phyloP scores from a whole-genome alignment of 1,139 yeast genomes.

The Yamadazyma mexicana region DNA sequence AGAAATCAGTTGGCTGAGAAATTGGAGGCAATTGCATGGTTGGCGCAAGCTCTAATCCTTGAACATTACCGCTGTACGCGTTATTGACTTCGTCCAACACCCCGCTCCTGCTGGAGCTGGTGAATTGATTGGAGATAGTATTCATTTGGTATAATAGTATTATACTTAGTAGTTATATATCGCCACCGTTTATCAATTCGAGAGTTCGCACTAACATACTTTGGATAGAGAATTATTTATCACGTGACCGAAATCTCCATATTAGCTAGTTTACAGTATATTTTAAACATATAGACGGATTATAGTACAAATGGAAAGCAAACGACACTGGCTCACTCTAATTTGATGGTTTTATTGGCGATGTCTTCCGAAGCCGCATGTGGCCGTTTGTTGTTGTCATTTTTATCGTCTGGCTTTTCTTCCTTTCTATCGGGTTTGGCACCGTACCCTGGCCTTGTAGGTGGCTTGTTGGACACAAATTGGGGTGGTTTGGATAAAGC shows the following conservation, averaged over 20 bases:
- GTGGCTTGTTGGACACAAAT: conserved; percentile 32
- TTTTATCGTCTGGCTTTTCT: conserved; percentile 3
- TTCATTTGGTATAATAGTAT: conserved; percentile 28
- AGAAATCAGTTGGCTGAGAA: conserved; percentile 87
- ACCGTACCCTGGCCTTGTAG: conserved; percentile 15
- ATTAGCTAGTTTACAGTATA: background rate
- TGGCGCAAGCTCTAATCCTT: conserved; percentile 53
- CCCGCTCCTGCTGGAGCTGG: conserved; percentile 30
- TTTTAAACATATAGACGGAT: background rate
- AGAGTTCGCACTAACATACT: conserved; percentile 3
- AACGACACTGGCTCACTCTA: background rate
- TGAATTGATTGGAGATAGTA: conserved; percentile 40
- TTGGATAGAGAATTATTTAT: conserved; percentile 7
- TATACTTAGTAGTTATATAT: conserved; percentile 1
- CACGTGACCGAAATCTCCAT: background rate
- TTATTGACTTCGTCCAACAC: conserved; percentile 31
- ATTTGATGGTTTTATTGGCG: conserved; percentile 8
- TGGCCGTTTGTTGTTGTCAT: conserved; percentile 7
- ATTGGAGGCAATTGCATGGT: conserved; percentile 77
- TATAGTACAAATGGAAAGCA: background rate
- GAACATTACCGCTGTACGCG: conserved; percentile 14
- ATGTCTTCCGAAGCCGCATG: conserved; percentile 6
- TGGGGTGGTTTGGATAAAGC: conserved; percentile 32
- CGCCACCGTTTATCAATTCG: conserved; percentile 2
- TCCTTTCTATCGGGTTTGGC: conserved; percentile 10